Base-by-base conservation (phyloP, 768 basidiomycete species). In the Mycena vulgaris region DNA sequence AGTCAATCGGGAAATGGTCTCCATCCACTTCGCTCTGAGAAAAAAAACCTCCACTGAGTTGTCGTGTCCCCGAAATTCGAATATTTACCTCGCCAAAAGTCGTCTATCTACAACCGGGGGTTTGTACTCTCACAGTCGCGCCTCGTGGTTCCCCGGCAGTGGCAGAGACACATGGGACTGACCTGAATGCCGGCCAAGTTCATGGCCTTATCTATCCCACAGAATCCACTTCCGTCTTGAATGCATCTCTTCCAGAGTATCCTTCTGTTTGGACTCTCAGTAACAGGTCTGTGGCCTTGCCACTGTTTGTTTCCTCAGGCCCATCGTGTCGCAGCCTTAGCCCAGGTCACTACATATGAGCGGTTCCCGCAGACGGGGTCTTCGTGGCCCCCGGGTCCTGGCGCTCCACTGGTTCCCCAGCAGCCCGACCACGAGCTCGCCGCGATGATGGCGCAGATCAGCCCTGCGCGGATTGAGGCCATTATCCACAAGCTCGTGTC, bases 401-500 rank as follows among this genome's bases (percentile, higher is more conserved):
- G 88, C n/a, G 74, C 78, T 37, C 45, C 76, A 17, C 78, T 87
- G 25, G 72, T 79, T 23, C 80, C 86, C 6, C 87, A 89, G 74
- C 68, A 79, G 30, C 86, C 87, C 16, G 78, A 83, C 60, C 27
- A 70, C 5, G 88, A 89, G 73, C 84, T 89, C 45, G 78, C 77
- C 2, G 69, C 76, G 4, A 88, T 89, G 70, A 83, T 89, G 73
- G 76, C 79, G 23, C 76, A 85, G 67, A 82, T 89, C 68, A 83
- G 86, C 71, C 79, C 85, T 1, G 74, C 75, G 21, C 83, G 85
- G 30, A 84, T 89, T 60, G 68, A 87, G 68, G 78, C 82, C 27
- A 89, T 80, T 58, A 88, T 89, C 71, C 77, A 76, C 55, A 87
- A 87, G 74, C 86, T 89, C 39, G 85, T 86, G 56, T 86, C 87